Conservation (phyloP, 164 flowering plant genomes). For the Aristolochia californica region DNA sequence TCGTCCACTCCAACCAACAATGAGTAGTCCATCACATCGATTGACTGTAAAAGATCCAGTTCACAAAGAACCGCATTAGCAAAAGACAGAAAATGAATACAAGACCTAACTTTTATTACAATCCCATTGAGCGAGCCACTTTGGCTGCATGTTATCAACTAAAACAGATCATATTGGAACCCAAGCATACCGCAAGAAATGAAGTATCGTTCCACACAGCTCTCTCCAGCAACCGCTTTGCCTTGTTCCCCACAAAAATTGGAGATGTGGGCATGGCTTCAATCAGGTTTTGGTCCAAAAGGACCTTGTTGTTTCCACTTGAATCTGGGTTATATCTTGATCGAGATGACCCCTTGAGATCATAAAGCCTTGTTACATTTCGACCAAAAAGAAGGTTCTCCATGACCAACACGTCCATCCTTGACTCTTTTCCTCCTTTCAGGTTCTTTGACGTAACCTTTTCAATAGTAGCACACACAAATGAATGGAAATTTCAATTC, state of each 20-base stretch:
- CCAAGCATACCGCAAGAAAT: constrained; percentile 83
- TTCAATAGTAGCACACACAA: constrained; percentile 8
- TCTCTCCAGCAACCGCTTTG: constrained; percentile 83
- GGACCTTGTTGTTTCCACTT: constrained; percentile 86
- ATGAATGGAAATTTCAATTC: too few relatives aligned
- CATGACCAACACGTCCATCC: constrained; percentile 89
- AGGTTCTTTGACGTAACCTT: constrained; percentile 76
- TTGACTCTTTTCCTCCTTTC: constrained; percentile 81
- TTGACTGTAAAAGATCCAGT: constrained; percentile 40
- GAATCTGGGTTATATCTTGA: constrained; percentile 89
- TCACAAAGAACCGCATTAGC: neutral
- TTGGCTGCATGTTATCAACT: neutral
- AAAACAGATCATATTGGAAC: neutral
- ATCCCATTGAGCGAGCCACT: too few relatives aligned
- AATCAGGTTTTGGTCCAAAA: constrained; percentile 88
- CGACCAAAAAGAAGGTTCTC: constrained; percentile 87
- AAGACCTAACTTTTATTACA: too few relatives aligned
- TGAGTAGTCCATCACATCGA: constrained; percentile 97
- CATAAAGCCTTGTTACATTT: constrained; percentile 70
- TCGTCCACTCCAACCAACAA: constrained; percentile 90
- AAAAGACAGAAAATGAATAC: too few relatives aligned
- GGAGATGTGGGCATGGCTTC: constrained; percentile 99
- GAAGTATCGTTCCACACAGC: constrained; percentile 99
- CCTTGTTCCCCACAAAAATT: constrained; percentile 94
- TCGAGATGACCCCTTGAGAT: constrained; percentile 89